Base-by-base conservation (phyloP, 2,329 filamentous ascomycete species). In the Claviceps sp. region DNA sequence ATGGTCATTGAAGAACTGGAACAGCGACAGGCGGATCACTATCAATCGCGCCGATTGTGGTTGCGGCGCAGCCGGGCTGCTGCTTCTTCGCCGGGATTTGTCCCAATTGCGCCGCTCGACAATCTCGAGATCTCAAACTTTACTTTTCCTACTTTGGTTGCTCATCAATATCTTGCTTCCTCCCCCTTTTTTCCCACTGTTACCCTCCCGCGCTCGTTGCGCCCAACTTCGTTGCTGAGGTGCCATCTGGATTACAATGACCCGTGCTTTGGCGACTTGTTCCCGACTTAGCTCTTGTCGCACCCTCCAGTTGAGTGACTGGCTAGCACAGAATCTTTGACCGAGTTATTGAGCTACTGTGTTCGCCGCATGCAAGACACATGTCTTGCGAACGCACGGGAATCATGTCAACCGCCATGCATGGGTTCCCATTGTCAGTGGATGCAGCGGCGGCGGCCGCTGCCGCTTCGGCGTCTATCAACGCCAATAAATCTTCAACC, bases 361-460 rank as follows among this genome's bases (percentile, higher is more conserved):
- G n/a, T 48, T 16, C 22, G 45, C 16, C 46, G 16, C 24, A 51
- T 45, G 47, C 41, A 34, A 47, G 47, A 16, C 37, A 38, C 47
- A 17, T 49, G 16, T 14, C 17, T 24, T 44, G 19, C 37, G 22
- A 41, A 26, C 43, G 39, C 26, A 48, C 30, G 14, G 47, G 26
- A 47, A 50, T n/a, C 40, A 50, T 50, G 43, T 50, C 50, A 10
- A 45, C 44, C 5, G 39, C 53, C 44, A 56, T 57, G 56, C 53
- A 55, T 52, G 39, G 52, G 19, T 56, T 55, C 30, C 42, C 56
- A 22, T n/a, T 48, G 19, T 41, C 54, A 16, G 37, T 48, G 14
- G 51, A 53, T 26, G 17, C 46, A 24, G 48, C 47, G 5, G 22
- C 48, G 7, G 49, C 54, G 5, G 39, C 54, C 14, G 24, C 30